phyloP scores from a whole-genome alignment of 495 filamentous ascomycete species.

The Hypoxylon crocopeplum region DNA sequence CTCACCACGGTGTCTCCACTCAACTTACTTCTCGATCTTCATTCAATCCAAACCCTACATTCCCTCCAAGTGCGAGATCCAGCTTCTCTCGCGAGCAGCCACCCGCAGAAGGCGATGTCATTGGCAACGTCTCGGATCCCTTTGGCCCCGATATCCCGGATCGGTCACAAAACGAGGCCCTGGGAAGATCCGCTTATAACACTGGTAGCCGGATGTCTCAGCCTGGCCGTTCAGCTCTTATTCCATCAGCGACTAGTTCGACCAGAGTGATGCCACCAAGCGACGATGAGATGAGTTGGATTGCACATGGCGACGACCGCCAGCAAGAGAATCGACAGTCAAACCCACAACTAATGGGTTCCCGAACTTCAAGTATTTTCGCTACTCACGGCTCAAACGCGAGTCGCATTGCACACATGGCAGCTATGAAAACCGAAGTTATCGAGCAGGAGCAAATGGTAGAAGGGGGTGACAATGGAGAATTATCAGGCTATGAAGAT shows the following conservation, averaged over 20 bases:
- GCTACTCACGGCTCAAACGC: constrained; percentile 7
- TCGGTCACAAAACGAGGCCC: constrained; percentile 21
- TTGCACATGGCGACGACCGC: constrained; percentile 21
- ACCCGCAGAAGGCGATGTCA: constrained; percentile 1
- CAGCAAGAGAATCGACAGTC: constrained; percentile 7
- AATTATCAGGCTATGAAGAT: constrained; percentile 29
- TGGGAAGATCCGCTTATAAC: constrained; percentile 1
- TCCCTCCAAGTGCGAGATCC: constrained; percentile 11
- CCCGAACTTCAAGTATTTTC: constrained; percentile 10
- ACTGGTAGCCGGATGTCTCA: background rate
- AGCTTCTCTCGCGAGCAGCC: constrained; percentile 12
- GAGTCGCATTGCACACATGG: background rate
- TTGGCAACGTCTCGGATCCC: constrained; percentile 40
- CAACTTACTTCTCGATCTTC: constrained; percentile 16
- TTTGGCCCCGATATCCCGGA: constrained; percentile 41
- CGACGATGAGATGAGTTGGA: constrained; percentile 45
- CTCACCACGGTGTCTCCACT: constrained; percentile 11
- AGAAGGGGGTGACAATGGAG: constrained; percentile 14
- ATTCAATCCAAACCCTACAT: constrained; percentile 8
- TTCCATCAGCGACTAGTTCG: constrained; percentile 34
- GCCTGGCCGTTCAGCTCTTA: background rate
- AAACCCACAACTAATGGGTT: constrained; percentile 11
- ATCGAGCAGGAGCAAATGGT: constrained; percentile 10
- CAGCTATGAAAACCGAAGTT: constrained; percentile 15
- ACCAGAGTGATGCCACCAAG: constrained; percentile 17